Evolutionary conservation across 2,329 filamentous ascomycete species (phyloP).

Genomic region (Ascomycota sp.): DNA sequence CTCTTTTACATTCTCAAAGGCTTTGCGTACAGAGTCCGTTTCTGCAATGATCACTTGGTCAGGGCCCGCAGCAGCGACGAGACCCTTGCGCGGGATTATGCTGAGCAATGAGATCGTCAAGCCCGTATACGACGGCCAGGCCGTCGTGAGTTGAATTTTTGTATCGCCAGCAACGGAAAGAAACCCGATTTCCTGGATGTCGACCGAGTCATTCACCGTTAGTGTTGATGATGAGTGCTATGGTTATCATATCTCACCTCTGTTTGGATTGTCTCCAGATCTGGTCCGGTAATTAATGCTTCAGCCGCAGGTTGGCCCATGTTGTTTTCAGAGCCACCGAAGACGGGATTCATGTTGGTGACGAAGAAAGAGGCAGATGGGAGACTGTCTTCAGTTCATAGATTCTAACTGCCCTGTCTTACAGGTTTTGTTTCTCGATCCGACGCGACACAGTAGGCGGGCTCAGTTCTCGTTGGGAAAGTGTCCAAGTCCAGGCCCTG

Average conservation of each 20-base stretch:
- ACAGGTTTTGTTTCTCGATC: too few species aligned
- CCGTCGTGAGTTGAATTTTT: slow-evolving; percentile 59
- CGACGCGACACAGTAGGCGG: too few species aligned
- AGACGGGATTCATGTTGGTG: slow-evolving; percentile 43
- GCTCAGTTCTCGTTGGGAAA: too few species aligned
- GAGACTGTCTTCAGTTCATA: slow-evolving; percentile 8
- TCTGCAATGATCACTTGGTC: slow-evolving; percentile 56
- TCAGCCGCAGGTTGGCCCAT: slow-evolving; percentile 19
- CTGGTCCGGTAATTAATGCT: slow-evolving; percentile 28
- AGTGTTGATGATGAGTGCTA: too few species aligned
- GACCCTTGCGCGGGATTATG: slow-evolving; percentile 57
- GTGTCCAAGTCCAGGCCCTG: too few species aligned
- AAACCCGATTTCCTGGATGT: slow-evolving; percentile 51
- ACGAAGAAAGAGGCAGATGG: slow-evolving; percentile 13
- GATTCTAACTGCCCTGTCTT: slow-evolving; percentile 1
- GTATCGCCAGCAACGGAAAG: slow-evolving; percentile 58
- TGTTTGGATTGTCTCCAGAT: slow-evolving; percentile 61
- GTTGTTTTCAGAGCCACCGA: slow-evolving; percentile 25
- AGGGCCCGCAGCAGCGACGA: slow-evolving; percentile 75
- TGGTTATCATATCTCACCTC: slow-evolving; percentile 34
- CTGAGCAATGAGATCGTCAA: slow-evolving; percentile 66
- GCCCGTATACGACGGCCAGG: slow-evolving; percentile 60
- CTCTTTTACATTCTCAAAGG: slow-evolving; percentile 41
- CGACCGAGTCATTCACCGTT: neutral
- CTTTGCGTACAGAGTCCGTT: slow-evolving; percentile 58